Base-by-base conservation (phyloP, 169 alveolate genomes). In the Plasmodium malariae region DNA sequence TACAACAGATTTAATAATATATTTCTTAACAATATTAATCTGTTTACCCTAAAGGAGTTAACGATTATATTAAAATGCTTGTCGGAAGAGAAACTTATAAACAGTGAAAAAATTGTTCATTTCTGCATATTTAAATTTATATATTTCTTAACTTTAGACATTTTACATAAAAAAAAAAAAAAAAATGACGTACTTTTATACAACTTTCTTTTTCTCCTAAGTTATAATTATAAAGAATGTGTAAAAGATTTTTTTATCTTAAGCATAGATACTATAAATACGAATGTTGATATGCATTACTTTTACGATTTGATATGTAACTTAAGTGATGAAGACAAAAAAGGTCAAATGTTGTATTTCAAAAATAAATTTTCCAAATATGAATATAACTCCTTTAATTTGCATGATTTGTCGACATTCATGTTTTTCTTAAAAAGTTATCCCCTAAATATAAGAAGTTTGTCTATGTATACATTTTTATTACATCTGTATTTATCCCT, bases 21-120 rank as follows among this genome's bases (percentile, higher is more conserved):
- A 83, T 83, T 83, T 45, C 49, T 65, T 32, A 3, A 72, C 45
- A 68, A 83, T 30, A 59, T 65, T 24, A 83, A 28, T 43, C 21
- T 24, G 9, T 69, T 83, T 68, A 37, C 63, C 43, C 37, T 83
- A 48, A 83, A 83, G 37, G 91, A 83, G 54, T n/a, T 69, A 72
- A 83, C 85, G 11, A 83, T 83, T n/a, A 83, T 83, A 68, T 54
- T 83, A 32, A 83, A 83, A 65, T 83, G 91, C 11, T 68, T 83
- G 17, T 6, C 54, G 43, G 91, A 83, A 45, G 85, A 83, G 32
- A 69, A 72, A 67, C 21, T 7, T 17, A 19, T 43, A 19, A 51
- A 68, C 26, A 67, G 28, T 9, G 63, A 83, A n/a, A 83, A 68
- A 49, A 83, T 83, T 70, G 60, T 83, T 3, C 45, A 28, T 19